Base-by-base conservation (phyloP, 495 filamentous ascomycete species). In the Neurospora pannonica region DNA sequence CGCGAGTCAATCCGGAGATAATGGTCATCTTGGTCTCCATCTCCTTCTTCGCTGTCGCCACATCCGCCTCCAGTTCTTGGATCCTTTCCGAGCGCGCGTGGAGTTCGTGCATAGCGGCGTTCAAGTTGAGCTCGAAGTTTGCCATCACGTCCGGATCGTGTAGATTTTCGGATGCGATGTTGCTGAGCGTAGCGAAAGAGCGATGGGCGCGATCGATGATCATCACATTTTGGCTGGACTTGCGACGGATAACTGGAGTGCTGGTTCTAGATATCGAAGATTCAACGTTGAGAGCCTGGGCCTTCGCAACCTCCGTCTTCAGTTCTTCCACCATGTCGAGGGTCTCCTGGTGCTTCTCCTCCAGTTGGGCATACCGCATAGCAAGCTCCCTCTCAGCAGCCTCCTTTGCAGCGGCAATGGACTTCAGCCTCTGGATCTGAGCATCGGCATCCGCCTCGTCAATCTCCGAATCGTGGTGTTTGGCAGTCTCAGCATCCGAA, bases 1-100 rank as follows among this genome's bases (percentile, higher is more conserved):
- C 96, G 48, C 95, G 89, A 21, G 97, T 97, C 40, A 99, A 88
- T 7, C 96, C 96, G 21, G 94, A 93, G 74, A 99, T 98, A 78
- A 99, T 94, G 31, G 92, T 92, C 83, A 92, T 92, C 87, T 98
- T 98, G 72, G 87, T 89, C 75, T 99, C 97, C 93, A 99, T 97
- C 80, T 98, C 97, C 82, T 92, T 96, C 85, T 92, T 97, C 17
- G 95, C 89, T 9, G 89, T 90, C 3, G 90, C 84, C 73, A 98
- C 89, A 78, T 97, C 97, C 7, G 89, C 90, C 80, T 99, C 96
- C 11, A 99, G 86, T 70, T 94, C 90, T 79, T 94, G 92, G 43
- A 97, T 93, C 31, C 94, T 91, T 78, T 98, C 96, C 21, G 95
- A 94, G 34, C 94, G 91, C 42, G 84, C 88, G 75, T 97, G 90